These are phyloP conservation scores for Blastocystis hominis DNA, from an alignment of 352 stramenopile species.

Conservation along the genomic window DNA sequence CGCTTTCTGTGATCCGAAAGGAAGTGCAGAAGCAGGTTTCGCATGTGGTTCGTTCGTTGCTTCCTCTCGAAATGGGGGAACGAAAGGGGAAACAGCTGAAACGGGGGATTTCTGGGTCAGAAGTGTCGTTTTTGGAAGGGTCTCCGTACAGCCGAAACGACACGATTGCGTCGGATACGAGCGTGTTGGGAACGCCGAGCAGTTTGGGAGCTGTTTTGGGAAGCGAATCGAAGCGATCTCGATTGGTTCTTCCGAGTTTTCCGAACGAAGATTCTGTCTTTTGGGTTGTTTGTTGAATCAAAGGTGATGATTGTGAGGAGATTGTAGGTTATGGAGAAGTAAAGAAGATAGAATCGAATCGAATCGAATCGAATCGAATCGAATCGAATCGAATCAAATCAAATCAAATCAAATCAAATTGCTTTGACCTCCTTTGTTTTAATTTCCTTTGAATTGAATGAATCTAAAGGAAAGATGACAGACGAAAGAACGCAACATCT, in stretches of 20 bases:
- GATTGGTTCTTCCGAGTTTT: neutral
- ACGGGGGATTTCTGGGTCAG: neutral
- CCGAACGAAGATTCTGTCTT: neutral
- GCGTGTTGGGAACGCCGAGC: conserved; percentile 20
- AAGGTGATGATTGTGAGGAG: neutral
- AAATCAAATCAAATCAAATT: too few relatives aligned
- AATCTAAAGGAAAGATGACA: too few relatives aligned
- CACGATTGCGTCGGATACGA: neutral
- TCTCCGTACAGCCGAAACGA: neutral
- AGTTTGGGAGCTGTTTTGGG: conserved; percentile 13
- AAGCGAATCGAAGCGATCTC: conserved; percentile 2
- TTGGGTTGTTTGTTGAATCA: neutral
- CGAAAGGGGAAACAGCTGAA: neutral
- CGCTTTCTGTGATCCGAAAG: neutral
- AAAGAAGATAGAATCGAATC: too few relatives aligned
- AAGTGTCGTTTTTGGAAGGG: neutral
- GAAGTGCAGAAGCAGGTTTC: conserved; percentile 14
- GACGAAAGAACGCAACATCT: too few relatives aligned
- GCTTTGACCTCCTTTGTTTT: too few relatives aligned
- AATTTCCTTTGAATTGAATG: too few relatives aligned
- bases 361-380: too few relatives aligned
- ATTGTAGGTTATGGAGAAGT: too few relatives aligned
- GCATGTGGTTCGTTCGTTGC: conserved; percentile 23
- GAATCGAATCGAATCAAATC: neutral
- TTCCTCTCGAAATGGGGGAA: neutral